These are phyloP conservation scores for Dunaliella primolecta DNA, from an alignment of 139 green algal species.

Conservation along the genomic window DNA sequence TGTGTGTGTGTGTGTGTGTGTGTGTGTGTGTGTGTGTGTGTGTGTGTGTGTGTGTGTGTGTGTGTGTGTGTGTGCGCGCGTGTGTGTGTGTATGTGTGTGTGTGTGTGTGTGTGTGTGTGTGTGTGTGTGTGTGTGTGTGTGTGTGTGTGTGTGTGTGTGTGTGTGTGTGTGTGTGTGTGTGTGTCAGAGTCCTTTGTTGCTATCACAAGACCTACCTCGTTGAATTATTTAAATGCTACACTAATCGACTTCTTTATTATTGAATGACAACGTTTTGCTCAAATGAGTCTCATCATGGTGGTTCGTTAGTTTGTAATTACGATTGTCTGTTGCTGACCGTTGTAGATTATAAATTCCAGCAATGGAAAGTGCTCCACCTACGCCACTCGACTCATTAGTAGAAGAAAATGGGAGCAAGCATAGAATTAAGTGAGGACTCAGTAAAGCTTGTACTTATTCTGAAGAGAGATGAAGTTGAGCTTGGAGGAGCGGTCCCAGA, in stretches of 20 bases:
- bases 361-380: neutral
- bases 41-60: neutral
- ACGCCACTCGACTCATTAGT: too few relatives aligned
- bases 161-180: neutral
- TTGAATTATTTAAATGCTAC: too few relatives aligned
- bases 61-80: neutral
- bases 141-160: neutral
- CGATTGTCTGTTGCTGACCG: too few relatives aligned
- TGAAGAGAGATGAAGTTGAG: too few relatives aligned
- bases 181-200: neutral
- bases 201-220: too few relatives aligned
- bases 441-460: neutral
- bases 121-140: too few relatives aligned
- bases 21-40: neutral
- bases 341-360: neutral
- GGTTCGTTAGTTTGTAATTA: too few relatives aligned
- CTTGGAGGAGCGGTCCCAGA: neutral
- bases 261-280: too few relatives aligned
- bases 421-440: neutral
- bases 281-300: too few relatives aligned
- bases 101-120: too few relatives aligned
- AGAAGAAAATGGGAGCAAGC: too few relatives aligned
- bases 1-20: neutral
- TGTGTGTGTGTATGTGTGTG: neutral
- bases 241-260: too few relatives aligned